Conservation (phyloP, 2,329 filamentous ascomycete genomes). For the Microdochium paspali region DNA sequence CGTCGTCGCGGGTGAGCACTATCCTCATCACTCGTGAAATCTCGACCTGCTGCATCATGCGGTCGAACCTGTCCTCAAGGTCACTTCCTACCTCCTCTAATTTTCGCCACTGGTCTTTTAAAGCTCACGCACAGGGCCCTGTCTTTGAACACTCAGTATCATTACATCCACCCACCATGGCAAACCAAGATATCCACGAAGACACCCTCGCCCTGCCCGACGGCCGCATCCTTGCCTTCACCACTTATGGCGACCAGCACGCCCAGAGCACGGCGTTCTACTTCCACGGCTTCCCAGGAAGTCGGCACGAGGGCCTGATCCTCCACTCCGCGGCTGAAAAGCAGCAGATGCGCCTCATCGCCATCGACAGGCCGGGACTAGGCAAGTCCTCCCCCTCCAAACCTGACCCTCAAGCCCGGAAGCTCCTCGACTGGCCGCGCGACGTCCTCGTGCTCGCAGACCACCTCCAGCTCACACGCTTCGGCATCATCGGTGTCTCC, state of each 20-base stretch:
- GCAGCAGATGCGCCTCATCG: conserved; percentile 6
- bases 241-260: conserved; percentile 9
- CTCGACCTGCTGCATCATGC: too few relatives aligned
- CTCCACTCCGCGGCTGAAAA: conserved; percentile 1
- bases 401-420: conserved; percentile 7
- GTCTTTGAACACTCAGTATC: too few relatives aligned
- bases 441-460: conserved; percentile 1
- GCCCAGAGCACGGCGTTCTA: conserved; percentile 3
- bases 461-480: conserved; percentile 1
- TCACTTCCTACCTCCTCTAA: too few relatives aligned
- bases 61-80: too few relatives aligned
- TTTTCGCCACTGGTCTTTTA: too few relatives aligned
- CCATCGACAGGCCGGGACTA: conserved; percentile 13
- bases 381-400: conserved; percentile 11
- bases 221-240: conserved; percentile 15
- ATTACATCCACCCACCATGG: neutral
- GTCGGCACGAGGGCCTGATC: conserved; percentile 9
- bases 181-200: neutral
- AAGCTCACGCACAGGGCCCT: too few relatives aligned
- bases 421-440: neutral
- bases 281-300: conserved; percentile 15
- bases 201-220: conserved; percentile 10
- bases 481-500: conserved; percentile 2
- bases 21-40: too few relatives aligned
- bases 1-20: too few relatives aligned